Base-by-base conservation (phyloP, 2,329 filamentous ascomycete genomes). In the Aspergillus brasiliensis region DNA sequence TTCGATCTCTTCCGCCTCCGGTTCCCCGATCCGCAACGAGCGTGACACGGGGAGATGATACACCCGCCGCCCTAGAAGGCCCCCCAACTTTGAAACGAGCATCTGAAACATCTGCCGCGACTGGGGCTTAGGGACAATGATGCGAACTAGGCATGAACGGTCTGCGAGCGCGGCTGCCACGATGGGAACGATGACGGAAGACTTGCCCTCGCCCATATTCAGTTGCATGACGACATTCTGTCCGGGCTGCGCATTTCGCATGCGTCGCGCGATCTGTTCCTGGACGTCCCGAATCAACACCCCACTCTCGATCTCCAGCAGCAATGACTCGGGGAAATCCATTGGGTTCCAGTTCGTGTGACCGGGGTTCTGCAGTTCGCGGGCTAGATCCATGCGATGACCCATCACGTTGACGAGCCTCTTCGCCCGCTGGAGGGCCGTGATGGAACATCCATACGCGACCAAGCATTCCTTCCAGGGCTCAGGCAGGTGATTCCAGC, bases 131-230 rank as follows among this genome's bases (percentile, higher is more conserved):
- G 82, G 79, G 0, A 89, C 85, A 1, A 91, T 73, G 0, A 90
- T 80, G 2, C 87, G 76, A 0, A 84, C 82, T 0, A 91, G 72
- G 5, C 71, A 76, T 0, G 70, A 66, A 0, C 78, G 76, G 46
- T 89, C 75, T 0, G 84, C 83, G 1, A 88, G 70, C 0, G 75
- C 71, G 21, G 83, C 74, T 0, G 84, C 83, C 0, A 88, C 82
- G 38, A 90, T 86, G 0, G 88, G 88, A 0, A 88, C 80, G 51
- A 92, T 91, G 1, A 90, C 84, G 0, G 88, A 88, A 0, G 86
- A 86, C 62, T 91, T 91, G 0, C 88, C 88, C 67, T 89, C 83
- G 0, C 88, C 88, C 88, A 91, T 91, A 63, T 89, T 90, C 2
- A 91, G 71, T 65, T 90, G 87, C 77, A 90, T 82, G 0, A 87